Conservation (phyloP, 441 rosid genomes). For the Cnidoscolus chayamansa region DNA sequence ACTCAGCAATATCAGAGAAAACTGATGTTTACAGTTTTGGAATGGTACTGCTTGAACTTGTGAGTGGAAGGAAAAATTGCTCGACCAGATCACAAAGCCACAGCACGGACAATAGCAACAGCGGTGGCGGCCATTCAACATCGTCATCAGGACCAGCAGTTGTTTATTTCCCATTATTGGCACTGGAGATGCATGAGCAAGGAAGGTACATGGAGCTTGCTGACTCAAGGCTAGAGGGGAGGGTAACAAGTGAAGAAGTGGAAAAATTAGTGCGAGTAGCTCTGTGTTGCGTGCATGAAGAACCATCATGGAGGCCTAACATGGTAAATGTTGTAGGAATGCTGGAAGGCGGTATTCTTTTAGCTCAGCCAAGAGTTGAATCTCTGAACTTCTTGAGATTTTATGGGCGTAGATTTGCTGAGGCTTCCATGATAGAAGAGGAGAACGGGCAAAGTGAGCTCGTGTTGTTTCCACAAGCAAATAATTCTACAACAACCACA, state of each 20-base stretch:
- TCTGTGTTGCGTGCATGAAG: conserved; percentile 76
- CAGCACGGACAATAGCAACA: conserved; percentile 41
- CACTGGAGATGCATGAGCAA: conserved; percentile 90
- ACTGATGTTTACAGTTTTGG: conserved; percentile 90
- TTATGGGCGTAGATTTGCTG: conserved; percentile 72
- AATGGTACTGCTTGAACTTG: conserved; percentile 85
- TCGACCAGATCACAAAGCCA: conserved; percentile 48
- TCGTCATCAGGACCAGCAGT: conserved; percentile 44
- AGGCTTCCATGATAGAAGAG: conserved; percentile 61
- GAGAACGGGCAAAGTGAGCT: conserved; percentile 32
- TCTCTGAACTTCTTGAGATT: conserved; percentile 76
- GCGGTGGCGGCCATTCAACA: conserved; percentile 39
- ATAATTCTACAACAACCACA: conserved; percentile 35
- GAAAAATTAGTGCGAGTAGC: conserved; percentile 60
- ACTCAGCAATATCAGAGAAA: conserved; percentile 74
- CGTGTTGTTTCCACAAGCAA: conserved; percentile 32
- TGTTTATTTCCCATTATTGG: conserved; percentile 68
- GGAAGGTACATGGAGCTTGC: conserved; percentile 70
- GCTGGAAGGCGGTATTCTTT: conserved; percentile 68
- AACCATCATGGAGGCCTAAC: conserved; percentile 57
- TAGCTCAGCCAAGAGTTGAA: conserved; percentile 58
- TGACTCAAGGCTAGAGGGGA: conserved; percentile 67
- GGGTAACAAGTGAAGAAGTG: conserved; percentile 61
- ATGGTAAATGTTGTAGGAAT: conserved; percentile 74
- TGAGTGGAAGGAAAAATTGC: conserved; percentile 91